These are phyloP conservation scores for Aspergillus cejpii DNA, from an alignment of 2,329 filamentous ascomycete species.

Conservation along the genomic window DNA sequence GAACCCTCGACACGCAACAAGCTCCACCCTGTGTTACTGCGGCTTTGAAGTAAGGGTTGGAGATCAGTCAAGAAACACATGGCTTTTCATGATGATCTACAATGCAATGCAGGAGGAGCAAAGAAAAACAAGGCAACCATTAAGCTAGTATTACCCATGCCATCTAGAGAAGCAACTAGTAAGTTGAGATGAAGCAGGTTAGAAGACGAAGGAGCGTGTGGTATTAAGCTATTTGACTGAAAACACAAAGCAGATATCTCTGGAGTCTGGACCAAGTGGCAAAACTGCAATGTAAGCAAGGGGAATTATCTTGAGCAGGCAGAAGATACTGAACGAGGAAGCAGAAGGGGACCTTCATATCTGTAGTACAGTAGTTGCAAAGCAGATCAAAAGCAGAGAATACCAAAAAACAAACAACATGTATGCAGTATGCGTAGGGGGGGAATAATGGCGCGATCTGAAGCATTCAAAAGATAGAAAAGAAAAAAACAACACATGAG, in stretches of 20 bases:
- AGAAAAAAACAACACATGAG: too few relatives aligned
- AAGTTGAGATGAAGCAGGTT: not conserved
- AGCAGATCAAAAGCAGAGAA: not conserved
- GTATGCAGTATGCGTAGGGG: not conserved
- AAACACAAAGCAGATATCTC: not conserved
- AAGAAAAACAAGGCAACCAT: too few relatives aligned
- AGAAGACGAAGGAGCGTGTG: not conserved
- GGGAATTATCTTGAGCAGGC: not conserved
- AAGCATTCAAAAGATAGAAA: too few relatives aligned
- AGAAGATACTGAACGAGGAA: not conserved
- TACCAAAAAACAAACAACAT: not conserved
- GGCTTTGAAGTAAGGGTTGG: not conserved
- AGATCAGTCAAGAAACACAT: not conserved
- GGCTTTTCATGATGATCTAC: not conserved
- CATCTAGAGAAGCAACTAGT: too few relatives aligned
- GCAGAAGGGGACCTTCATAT: not conserved
- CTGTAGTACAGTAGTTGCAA: not conserved
- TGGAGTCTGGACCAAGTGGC: too few relatives aligned
- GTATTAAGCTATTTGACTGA: not conserved
- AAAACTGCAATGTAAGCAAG: not conserved
- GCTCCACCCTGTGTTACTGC: not conserved
- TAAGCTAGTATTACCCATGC: not conserved
- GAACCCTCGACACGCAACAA: not conserved
- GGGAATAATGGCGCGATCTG: not conserved
- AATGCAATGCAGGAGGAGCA: not conserved